phyloP scores from a whole-genome alignment of 768 basidiomycete species.

The Polyporus arcularius region DNA sequence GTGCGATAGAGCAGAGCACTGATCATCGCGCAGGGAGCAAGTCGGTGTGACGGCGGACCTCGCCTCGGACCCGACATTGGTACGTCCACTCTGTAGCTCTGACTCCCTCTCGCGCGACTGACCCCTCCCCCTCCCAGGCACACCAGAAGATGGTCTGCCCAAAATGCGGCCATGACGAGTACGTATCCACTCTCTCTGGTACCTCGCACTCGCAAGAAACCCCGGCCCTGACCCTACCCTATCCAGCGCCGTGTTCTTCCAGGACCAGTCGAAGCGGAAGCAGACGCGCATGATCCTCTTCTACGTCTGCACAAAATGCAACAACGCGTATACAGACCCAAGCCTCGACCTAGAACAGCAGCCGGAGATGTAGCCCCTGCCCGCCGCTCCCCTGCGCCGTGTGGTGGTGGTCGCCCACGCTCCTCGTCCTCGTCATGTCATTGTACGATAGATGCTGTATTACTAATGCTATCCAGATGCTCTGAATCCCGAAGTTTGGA shows the following conservation, averaged over 20 bases:
- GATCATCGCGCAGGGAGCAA: constrained; percentile 67
- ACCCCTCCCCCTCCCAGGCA: constrained; percentile 48
- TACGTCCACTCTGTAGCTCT: constrained; percentile 33
- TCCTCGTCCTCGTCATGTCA: not conserved
- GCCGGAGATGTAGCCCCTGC: constrained; percentile 14
- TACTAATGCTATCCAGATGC: not conserved
- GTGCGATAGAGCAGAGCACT: not conserved
- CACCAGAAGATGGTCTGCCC: constrained; percentile 86
- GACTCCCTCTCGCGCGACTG: not conserved
- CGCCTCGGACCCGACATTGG: constrained; percentile 87
- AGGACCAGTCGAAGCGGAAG: constrained; percentile 96
- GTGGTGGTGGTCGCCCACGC: not conserved
- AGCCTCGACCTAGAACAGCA: constrained; percentile 26
- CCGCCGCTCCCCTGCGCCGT: not conserved
- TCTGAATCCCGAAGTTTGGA: not conserved
- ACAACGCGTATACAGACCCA: constrained; percentile 74
- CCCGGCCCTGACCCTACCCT: not conserved
- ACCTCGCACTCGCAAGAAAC: not conserved
- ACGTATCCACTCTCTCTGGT: constrained; percentile 31
- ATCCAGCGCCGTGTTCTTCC: constrained; percentile 87
- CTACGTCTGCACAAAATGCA: constrained; percentile 85
- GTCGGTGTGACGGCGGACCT: constrained; percentile 89
- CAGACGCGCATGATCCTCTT: constrained; percentile 95
- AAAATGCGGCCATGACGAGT: constrained; percentile 82
- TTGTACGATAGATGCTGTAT: constrained; percentile 4